These are phyloP conservation scores for Bombardia bombarda DNA, from an alignment of 495 filamentous ascomycete genomes.

Conservation along the genomic window DNA sequence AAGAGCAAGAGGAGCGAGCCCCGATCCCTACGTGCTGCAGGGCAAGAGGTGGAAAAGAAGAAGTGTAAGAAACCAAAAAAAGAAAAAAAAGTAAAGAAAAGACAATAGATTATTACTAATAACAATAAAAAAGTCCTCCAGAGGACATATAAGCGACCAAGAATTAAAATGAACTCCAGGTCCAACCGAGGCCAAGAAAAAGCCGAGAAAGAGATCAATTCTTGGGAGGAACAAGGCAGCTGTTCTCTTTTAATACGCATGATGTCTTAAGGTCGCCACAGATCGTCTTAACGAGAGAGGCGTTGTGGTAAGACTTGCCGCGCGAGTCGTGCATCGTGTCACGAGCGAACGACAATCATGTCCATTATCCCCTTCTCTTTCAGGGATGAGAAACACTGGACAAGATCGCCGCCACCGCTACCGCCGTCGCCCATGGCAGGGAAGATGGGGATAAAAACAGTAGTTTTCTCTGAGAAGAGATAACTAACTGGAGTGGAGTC, in stretches of 20 bases:
- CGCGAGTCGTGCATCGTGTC: slow-evolving; percentile 16
- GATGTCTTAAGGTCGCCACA: neutral
- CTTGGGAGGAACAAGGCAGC: neutral
- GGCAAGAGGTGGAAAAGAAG: slow-evolving; percentile 10
- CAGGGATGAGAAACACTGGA: too few species aligned
- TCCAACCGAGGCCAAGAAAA: slow-evolving; percentile 4
- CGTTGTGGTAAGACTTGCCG: slow-evolving; percentile 5
- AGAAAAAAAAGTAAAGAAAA: slow-evolving; percentile 7
- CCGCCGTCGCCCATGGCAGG: too few species aligned
- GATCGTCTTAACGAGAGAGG: slow-evolving; percentile 6
- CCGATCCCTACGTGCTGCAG: neutral
- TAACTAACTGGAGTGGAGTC: too few species aligned
- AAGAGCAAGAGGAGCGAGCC: slow-evolving; percentile 10
- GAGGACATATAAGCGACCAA: slow-evolving; percentile 13
- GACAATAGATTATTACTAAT: slow-evolving; percentile 13
- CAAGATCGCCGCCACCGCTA: too few species aligned
- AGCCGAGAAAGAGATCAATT: slow-evolving; percentile 3
- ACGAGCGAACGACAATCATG: too few species aligned
- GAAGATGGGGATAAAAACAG: too few species aligned
- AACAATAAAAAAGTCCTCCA: slow-evolving; percentile 23
- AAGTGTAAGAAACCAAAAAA: slow-evolving; percentile 8
- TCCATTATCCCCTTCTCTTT: too few species aligned
- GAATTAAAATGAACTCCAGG: slow-evolving; percentile 1
- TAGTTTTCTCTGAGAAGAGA: too few species aligned
- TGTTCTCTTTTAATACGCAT: slow-evolving; percentile 15